These are phyloP conservation scores for Aureoboletus auriporus DNA, from an alignment of 768 basidiomycete genomes.

Conservation along the genomic window DNA sequence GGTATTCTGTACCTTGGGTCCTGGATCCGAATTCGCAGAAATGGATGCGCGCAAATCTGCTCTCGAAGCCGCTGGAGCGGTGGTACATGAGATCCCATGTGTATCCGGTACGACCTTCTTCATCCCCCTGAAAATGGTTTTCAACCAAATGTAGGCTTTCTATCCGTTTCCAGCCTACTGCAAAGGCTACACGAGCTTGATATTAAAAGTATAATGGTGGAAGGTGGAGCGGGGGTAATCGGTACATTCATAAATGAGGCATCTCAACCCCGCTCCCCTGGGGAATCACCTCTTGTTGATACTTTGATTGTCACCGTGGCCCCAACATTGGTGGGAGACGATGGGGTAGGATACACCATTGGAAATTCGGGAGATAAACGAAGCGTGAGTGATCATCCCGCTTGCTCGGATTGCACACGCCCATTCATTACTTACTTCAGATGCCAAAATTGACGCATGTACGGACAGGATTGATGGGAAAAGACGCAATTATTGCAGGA, in stretches of 20 bases:
- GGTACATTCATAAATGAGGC: constrained; percentile 36
- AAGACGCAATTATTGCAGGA: constrained; percentile 30
- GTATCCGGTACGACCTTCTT: constrained; percentile 31
- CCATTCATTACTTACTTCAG: constrained; percentile 4
- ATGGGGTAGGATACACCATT: constrained; percentile 58
- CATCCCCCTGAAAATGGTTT: not conserved
- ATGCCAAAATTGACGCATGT: constrained; percentile 27
- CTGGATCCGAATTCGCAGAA: constrained; percentile 7
- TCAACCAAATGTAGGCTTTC: constrained; percentile 24
- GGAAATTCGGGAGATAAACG: constrained; percentile 12
- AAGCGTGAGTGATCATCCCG: constrained; percentile 6
- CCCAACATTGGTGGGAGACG: constrained; percentile 73
- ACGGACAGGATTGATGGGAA: constrained; percentile 28
- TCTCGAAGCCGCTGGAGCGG: constrained; percentile 66
- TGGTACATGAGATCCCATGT: constrained; percentile 49
- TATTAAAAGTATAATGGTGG: constrained; percentile 84
- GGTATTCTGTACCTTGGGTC: constrained; percentile 49
- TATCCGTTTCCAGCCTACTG: constrained; percentile 51
- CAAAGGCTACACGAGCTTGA: constrained; percentile 48
- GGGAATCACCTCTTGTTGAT: constrained; percentile 48
- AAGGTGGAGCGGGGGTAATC: constrained; percentile 88
- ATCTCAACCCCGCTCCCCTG: constrained; percentile 4
- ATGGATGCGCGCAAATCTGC: constrained; percentile 33
- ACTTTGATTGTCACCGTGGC: constrained; percentile 81
- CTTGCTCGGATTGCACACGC: not conserved